Evolutionary conservation across 805 yeast species (phyloP).

Genomic region (Starmerella powellii): DNA sequence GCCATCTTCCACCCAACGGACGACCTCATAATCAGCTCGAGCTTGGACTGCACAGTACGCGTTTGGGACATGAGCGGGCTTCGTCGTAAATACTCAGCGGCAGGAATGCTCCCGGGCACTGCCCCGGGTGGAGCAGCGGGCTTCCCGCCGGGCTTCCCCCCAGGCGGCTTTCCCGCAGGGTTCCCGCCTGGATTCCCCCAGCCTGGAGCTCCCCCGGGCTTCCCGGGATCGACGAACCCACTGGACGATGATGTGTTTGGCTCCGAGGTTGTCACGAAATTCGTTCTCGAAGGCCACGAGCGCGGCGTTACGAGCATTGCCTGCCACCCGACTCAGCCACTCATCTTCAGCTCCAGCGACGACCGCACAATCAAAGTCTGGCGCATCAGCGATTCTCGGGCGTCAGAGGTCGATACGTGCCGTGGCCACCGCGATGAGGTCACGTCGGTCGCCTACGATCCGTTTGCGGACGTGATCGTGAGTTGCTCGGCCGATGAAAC

Average conservation of each 20-base stretch:
- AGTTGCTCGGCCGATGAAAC: conserved; percentile 96
- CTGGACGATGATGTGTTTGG: conserved; percentile 63
- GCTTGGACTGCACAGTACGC: conserved; percentile 95
- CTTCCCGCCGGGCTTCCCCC: conserved; percentile 6
- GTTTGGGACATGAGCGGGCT: conserved; percentile 97
- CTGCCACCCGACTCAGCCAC: conserved; percentile 92
- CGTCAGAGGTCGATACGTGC: conserved; percentile 98
- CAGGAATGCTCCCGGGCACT: conserved; percentile 27
- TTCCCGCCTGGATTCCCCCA: conserved; percentile 3
- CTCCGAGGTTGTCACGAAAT: conserved; percentile 86
- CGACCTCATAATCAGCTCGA: conserved; percentile 87
- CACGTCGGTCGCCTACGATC: conserved; percentile 80
- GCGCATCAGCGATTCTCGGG: conserved; percentile 95
- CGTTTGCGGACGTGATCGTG: conserved; percentile 78
- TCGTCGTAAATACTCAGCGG: conserved; percentile 88
- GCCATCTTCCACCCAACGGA: conserved; percentile 96
- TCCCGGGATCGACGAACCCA: conserved; percentile 1
- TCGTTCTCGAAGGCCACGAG: conserved; percentile 93
- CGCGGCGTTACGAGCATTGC: conserved; percentile 98
- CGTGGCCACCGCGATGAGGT: conserved; percentile 96
- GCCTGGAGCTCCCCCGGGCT: background rate
- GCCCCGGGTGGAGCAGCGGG: conserved; percentile 1
- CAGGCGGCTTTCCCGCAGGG: conserved; percentile 9
- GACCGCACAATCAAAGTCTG: conserved; percentile 90
- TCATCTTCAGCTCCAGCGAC: conserved; percentile 91